Evolutionary conservation across 495 filamentous ascomycete genomes (phyloP), one percentile per base, ranked within the genome.

Genomic region (Hyphodiscus hymeniophilus): DNA sequence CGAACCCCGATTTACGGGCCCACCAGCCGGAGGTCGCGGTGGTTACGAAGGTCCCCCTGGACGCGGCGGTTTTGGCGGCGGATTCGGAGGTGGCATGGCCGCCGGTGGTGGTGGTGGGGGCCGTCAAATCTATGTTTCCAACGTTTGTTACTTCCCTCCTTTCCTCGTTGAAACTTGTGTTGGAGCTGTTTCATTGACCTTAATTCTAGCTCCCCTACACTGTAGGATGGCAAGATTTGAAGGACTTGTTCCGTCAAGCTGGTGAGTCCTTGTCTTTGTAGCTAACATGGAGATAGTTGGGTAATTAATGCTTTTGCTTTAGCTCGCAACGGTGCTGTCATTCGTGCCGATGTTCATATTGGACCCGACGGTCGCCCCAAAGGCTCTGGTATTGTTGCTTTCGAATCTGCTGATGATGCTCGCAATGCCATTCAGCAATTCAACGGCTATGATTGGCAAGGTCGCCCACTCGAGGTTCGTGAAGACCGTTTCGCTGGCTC

Each of bases 371-470:
- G 94, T 48, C 86, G 91, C 33, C 89, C 94, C 20, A 97, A 88
- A 69, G 92, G 92, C 28, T 94, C 91, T 42, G 92, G 92, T 51
- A 95, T 97, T 35, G 92, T 98, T 55, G 89, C 89, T 43, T 98
- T 96, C 61, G 94, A 98, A 64, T 86, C 79, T 33, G 79, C 89
- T 2, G 89, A 95, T 24, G 92, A 98, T 66, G 90, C 94, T 18
- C 87, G 89, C 48, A 94, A 89, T 55, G 92, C 92, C 30, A 98
- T 98, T 58, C 75, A 84, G 45, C 90, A 95, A 62, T 97, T 96
- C 72, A 97, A 98, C 62, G 91, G 91, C 48, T 96, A 94, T 63
- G 92, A 98, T 41, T 98, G 92, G 92, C 91, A 98, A 65, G 92
- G 92, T 16, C 85, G 92, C 50, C 65, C 81, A 45, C 74, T 98